Conservation (phyloP, 2,329 filamentous ascomycete species). For the Trichophyton schoenleinii region DNA sequence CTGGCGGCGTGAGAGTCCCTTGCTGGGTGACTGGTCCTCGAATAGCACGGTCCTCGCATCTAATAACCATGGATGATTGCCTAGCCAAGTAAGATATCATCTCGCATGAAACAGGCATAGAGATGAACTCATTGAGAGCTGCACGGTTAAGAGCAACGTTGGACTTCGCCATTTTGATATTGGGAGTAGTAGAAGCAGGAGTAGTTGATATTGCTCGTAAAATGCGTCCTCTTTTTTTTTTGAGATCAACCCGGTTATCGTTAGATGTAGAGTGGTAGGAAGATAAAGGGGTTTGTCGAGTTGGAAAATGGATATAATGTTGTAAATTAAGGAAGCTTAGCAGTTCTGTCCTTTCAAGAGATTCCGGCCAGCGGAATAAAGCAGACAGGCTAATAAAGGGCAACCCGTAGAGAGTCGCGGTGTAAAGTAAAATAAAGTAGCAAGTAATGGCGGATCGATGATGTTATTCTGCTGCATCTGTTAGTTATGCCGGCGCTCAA, state of each 20-base stretch:
- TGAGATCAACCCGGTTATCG: background rate
- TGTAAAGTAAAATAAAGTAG: background rate
- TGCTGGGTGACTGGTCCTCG: constrained; percentile 21
- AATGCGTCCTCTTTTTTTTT: background rate
- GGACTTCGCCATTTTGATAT: constrained; percentile 9
- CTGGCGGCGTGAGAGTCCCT: constrained; percentile 43
- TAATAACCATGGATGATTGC: constrained; percentile 37
- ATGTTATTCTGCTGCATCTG: background rate
- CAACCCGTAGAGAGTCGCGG: constrained; percentile 2
- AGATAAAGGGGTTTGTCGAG: background rate
- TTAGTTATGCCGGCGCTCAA: constrained; percentile 4
- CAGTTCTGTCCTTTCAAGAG: background rate
- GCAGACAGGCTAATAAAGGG: background rate
- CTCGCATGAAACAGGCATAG: constrained; percentile 34
- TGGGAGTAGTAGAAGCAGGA: no score
- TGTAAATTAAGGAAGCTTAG: background rate
- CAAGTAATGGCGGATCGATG: constrained; percentile 2
- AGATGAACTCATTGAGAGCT: constrained; percentile 38
- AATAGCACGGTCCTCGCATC: constrained; percentile 37
- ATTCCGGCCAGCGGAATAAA: constrained; percentile 7
- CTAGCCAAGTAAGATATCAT: constrained; percentile 38
- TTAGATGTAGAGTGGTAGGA: background rate
- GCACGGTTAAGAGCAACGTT: constrained; percentile 25
- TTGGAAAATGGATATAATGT: background rate
- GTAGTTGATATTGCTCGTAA: no score